A percentile compares a stretch with the other conserved stretches of the same genome.
phyloP scores from a whole-genome alignment of 1,284 basidiomycete genomes.

The Papiliotrema laurentii region DNA sequence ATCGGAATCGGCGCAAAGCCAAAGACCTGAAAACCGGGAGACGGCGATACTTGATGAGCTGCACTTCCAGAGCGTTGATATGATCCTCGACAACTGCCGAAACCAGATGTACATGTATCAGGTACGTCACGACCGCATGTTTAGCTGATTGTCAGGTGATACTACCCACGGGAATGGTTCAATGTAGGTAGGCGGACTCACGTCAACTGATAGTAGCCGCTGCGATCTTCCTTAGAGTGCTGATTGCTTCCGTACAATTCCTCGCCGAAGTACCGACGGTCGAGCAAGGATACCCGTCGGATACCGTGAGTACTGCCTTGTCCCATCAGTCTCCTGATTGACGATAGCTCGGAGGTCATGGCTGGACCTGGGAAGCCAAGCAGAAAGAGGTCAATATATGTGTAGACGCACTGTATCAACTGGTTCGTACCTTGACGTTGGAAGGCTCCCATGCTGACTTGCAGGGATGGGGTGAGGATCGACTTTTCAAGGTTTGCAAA shows the following conservation, averaged over 20 bases:
- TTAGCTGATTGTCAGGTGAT: constrained; percentile 11
- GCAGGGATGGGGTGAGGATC: constrained; percentile 2
- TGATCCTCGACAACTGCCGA: constrained; percentile 18
- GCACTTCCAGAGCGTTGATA: constrained; percentile 27
- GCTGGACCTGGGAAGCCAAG: constrained; percentile 39
- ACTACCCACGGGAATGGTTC: constrained; percentile 26
- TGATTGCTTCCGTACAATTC: constrained; percentile 25
- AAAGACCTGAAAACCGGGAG: constrained; percentile 5
- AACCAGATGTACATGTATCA: constrained; percentile 19
- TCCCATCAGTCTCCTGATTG: neutral
- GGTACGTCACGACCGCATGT: constrained; percentile 9
- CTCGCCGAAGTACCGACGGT: constrained; percentile 33
- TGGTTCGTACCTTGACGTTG: constrained; percentile 20
- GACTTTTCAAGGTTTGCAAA: too few species aligned
- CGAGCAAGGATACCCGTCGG: constrained; percentile 35
- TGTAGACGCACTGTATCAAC: constrained; percentile 29
- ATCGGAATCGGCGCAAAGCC: neutral
- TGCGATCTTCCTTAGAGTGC: constrained; percentile 22
- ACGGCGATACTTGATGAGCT: constrained; percentile 22
- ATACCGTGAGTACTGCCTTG: constrained; percentile 18
- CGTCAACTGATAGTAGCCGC: constrained; percentile 13
- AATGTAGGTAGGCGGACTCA: constrained; percentile 14
- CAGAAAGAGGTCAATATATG: constrained; percentile 23
- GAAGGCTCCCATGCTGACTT: neutral
- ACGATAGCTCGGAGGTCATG: constrained; percentile 28